Percentiles rank a stretch among this genome's conserved stretches.
These are phyloP conservation scores for Trypanosoma scelopori DNA, from an alignment of 208 protist genomes.

Conservation along the genomic window DNA sequence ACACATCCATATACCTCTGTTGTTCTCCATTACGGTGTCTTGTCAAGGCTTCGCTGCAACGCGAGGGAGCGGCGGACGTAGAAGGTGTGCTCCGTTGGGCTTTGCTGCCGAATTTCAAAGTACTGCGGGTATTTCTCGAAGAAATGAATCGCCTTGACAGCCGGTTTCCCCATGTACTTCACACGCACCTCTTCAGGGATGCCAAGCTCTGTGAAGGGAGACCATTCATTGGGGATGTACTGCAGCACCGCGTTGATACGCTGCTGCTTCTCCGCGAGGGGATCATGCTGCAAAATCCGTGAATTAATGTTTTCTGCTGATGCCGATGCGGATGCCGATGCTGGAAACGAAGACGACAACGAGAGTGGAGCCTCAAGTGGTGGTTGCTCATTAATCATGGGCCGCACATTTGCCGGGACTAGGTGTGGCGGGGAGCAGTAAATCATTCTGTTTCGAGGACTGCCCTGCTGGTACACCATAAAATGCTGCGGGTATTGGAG, in stretches of 20 bases:
- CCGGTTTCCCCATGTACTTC: slow-evolving; percentile 58
- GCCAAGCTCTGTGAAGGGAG: slow-evolving; percentile 30
- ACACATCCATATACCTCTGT: background rate
- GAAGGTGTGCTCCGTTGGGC: slow-evolving; percentile 27
- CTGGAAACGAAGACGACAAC: background rate
- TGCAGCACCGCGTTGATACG: slow-evolving; percentile 45
- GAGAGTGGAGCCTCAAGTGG: background rate
- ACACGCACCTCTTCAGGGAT: slow-evolving; percentile 58
- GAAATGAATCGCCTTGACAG: slow-evolving; percentile 33
- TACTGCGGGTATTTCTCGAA: slow-evolving; percentile 60
- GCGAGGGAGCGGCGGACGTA: slow-evolving; percentile 47
- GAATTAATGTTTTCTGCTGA: slow-evolving; percentile 13
- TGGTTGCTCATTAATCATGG: slow-evolving; percentile 12
- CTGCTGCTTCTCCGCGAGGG: slow-evolving; percentile 29
- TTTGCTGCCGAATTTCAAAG: slow-evolving; percentile 56
- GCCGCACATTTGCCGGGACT: slow-evolving; percentile 20
- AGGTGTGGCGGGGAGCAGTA: slow-evolving; percentile 1
- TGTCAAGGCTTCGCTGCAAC: slow-evolving; percentile 34
- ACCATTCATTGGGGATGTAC: slow-evolving; percentile 72
- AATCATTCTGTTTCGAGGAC: slow-evolving; percentile 18
- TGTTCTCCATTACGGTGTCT: background rate
- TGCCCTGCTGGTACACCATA: slow-evolving; percentile 32
- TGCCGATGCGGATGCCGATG: background rate
- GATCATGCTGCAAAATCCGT: slow-evolving; percentile 25
- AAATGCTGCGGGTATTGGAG: slow-evolving; percentile 58